Evolutionary conservation across 164 flowering plant species (phyloP).

Genomic region (Sextonia rubra): DNA sequence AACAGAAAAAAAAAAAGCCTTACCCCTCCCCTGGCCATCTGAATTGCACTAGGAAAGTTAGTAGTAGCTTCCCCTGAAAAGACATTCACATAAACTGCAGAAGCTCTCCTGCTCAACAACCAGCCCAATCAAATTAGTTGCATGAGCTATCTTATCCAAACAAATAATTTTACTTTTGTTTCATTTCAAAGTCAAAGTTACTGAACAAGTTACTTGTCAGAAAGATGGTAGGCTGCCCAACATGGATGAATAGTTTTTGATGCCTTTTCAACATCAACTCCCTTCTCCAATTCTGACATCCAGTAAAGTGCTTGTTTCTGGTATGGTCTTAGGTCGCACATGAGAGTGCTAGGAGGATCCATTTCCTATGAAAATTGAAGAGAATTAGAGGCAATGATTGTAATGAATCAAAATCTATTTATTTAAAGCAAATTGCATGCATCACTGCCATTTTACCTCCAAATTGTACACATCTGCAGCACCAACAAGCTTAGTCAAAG

Average conservation of each 20-base stretch:
- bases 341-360: constrained; percentile 63
- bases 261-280: constrained; percentile 56
- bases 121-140: background rate
- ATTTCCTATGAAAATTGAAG: constrained; percentile 42
- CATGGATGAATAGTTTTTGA: constrained; percentile 73
- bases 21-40: constrained; percentile 81
- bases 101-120: constrained; percentile 48
- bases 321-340: constrained; percentile 61
- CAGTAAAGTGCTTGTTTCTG: constrained; percentile 84
- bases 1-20: no score
- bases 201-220: constrained; percentile 42
- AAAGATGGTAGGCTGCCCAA: constrained; percentile 66
- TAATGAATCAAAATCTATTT: background rate
- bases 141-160: background rate
- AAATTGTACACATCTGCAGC: constrained; percentile 57
- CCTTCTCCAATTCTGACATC: constrained; percentile 73
- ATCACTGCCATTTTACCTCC: constrained; percentile 36
- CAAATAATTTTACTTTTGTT: background rate
- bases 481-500: constrained; percentile 66
- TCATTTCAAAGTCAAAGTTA: background rate
- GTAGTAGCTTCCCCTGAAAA: constrained; percentile 81
- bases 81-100: constrained; percentile 60
- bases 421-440: background rate
- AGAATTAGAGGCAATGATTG: background rate
- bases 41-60: constrained; percentile 55